These are phyloP conservation scores for Coemansia pectinata DNA, from an alignment of 192 early-diverging fungal species.

Conservation along the genomic window DNA sequence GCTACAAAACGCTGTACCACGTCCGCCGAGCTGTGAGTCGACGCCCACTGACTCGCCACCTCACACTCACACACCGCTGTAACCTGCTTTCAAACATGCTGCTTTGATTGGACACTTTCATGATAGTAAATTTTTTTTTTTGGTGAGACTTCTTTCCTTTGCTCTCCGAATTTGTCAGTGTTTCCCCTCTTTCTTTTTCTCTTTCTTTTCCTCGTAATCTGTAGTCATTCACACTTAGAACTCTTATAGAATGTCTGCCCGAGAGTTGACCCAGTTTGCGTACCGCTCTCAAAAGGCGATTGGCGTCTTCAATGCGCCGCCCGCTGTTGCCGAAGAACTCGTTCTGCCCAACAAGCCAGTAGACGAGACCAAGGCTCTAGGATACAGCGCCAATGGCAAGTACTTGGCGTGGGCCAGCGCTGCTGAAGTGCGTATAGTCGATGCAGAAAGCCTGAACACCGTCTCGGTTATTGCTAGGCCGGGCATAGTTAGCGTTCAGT, in stretches of 20 bases:
- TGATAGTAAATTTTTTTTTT: background rate
- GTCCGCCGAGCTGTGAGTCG: constrained; percentile 9
- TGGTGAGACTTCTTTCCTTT: no score
- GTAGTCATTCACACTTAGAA: constrained; percentile 2
- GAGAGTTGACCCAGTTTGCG: constrained; percentile 45
- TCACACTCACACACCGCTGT: background rate
- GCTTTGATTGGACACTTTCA: background rate
- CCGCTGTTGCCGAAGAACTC: constrained; percentile 11
- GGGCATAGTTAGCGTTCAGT: constrained; percentile 81
- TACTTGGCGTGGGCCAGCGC: constrained; percentile 67
- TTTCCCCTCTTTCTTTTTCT: background rate
- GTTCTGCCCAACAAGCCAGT: constrained; percentile 22
- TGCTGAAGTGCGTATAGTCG: constrained; percentile 66
- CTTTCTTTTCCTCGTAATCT: constrained; percentile 6
- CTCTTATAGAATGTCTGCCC: constrained; percentile 21
- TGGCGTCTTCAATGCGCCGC: constrained; percentile 45
- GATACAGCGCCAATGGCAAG: constrained; percentile 75
- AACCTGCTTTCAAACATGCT: background rate
- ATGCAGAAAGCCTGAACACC: constrained; percentile 64
- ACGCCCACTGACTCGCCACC: constrained; percentile 18
- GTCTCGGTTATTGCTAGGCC: constrained; percentile 63
- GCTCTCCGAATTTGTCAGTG: no score
- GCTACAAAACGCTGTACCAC: background rate
- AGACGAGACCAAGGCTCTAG: constrained; percentile 37
- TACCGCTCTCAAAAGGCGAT: constrained; percentile 46